Evolutionary conservation across 164 flowering plant genomes (phyloP), one percentile per base, ranked within the genome.

Genomic region (Vitis amurensis): DNA sequence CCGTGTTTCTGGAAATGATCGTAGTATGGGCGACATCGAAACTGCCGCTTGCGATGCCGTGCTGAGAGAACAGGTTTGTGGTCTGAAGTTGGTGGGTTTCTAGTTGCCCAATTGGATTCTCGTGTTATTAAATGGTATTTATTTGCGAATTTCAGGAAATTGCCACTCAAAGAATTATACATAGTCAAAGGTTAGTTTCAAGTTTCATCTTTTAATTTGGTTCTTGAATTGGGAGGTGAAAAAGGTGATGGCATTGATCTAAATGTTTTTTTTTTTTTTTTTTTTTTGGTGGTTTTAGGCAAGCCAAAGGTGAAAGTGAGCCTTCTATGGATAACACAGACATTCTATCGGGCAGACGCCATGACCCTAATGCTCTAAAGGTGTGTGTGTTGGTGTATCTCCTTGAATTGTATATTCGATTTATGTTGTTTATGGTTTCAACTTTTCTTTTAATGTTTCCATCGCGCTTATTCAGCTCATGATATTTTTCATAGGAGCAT

Each of bases 361-460:
- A 72, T 82, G 91, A 94, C 74, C 86, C 94, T 17, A 90, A 82
- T 82, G 89, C 89, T 68, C 62, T 94, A 63, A 94, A 94, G 91
- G 99, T 94, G 47, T 59, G 61, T 62, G 19, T 23, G n/a, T 48
- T 47, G 67, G 19, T 51, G 12, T 56, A 9, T 69, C 13, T 66
- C 10, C 8, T 27, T 13, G 52, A n/a, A n/a, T 30, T 23, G 12
- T 57, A 8, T n/a, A 5, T 4, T 60, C 57, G 16, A 29, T 23
- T 47, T 68, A 30, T 64, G n/a, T 63, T 19, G 17, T 67, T n/a
- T 4, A 37, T 37, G 44, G 44, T 37, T 3, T 37, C 6, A 37
- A 37, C 44, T 37, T 37, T 37, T 37, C 44, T 37, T 37, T 37
- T 3, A 37, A 1, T 5, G 1, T n/a, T 27, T 27, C 49, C 53